phyloP scores from a whole-genome alignment of 495 filamentous ascomycete species.

The Podospora fimiseda region DNA sequence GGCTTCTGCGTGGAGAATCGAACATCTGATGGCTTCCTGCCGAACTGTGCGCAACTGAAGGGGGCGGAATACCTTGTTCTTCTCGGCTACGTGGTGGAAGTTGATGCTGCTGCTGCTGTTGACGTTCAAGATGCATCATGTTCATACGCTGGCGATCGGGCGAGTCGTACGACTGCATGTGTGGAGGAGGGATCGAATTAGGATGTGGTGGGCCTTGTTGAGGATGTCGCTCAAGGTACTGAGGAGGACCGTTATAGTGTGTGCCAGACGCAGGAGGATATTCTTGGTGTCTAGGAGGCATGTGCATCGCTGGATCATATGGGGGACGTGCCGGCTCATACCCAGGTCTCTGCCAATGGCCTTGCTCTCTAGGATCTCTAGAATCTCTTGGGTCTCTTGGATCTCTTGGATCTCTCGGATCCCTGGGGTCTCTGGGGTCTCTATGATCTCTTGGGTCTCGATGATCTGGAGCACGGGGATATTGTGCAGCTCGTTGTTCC shows the following conservation, averaged over 20 bases:
- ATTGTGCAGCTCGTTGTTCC: constrained; percentile 33
- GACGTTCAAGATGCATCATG: constrained; percentile 30
- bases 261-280: constrained; percentile 35
- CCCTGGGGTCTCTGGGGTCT: constrained; percentile 30
- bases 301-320: constrained; percentile 34
- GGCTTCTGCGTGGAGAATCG: constrained; percentile 34
- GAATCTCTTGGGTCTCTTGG: neutral
- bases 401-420: constrained; percentile 30
- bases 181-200: constrained; percentile 33
- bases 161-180: constrained; percentile 42
- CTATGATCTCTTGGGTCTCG: constrained; percentile 11
- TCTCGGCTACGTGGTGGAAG: constrained; percentile 22
- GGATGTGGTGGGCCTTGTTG: constrained; percentile 37
- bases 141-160: constrained; percentile 40
- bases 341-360: constrained; percentile 34
- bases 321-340: constrained; percentile 36
- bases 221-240: constrained; percentile 46
- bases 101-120: constrained; percentile 27
- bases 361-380: constrained; percentile 34
- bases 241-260: constrained; percentile 41
- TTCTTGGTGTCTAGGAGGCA: constrained; percentile 35
- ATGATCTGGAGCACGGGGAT: constrained; percentile 36
- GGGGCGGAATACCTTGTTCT: constrained; percentile 36
- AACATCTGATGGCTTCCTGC: constrained; percentile 28
- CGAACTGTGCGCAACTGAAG: constrained; percentile 38